These are phyloP conservation scores for Aegilops bicornis DNA, from an alignment of 176 grass and related monocot genomes.

Conservation along the genomic window DNA sequence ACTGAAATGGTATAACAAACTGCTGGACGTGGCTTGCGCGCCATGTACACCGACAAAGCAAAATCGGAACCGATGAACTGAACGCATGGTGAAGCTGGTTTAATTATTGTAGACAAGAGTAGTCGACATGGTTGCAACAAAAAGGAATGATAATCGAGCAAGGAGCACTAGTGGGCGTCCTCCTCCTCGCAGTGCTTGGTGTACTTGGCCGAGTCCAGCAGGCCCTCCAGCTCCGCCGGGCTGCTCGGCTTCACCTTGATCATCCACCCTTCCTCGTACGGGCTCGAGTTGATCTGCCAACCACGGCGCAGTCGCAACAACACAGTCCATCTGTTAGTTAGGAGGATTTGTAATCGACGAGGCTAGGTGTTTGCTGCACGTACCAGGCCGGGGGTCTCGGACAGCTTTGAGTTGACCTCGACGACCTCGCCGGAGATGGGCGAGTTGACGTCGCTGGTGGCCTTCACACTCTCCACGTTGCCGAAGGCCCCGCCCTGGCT, in stretches of 20 bases:
- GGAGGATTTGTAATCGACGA: not conserved
- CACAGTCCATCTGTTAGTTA: no score
- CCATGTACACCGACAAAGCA: not conserved
- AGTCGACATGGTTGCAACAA: slow-evolving; percentile 12
- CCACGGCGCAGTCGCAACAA: not conserved
- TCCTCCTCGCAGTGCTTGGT: slow-evolving; percentile 94
- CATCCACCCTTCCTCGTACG: slow-evolving; percentile 95
- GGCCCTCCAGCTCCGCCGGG: slow-evolving; percentile 54
- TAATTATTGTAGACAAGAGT: not conserved
- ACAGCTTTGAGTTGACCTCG: slow-evolving; percentile 64
- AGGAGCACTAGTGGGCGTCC: slow-evolving; percentile 62
- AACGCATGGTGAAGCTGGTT: not conserved
- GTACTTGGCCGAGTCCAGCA: slow-evolving; percentile 74
- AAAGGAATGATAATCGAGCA: not conserved
- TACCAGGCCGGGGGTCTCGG: slow-evolving; percentile 80
- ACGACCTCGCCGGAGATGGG: slow-evolving; percentile 74
- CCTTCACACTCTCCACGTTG: slow-evolving; percentile 97
- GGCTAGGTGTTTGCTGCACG: not conserved
- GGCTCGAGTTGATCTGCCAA: slow-evolving; percentile 77
- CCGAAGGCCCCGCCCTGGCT: slow-evolving; percentile 64
- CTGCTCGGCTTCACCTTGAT: slow-evolving; percentile 91
- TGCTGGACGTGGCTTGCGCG: no score
- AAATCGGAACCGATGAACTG: not conserved
- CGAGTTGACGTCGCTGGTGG: slow-evolving; percentile 92
- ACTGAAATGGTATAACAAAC: not conserved